Percentiles rank a stretch among this genome's conserved stretches.
Conservation (phyloP, 1,139 yeast genomes). For the Candida mesenterica region DNA sequence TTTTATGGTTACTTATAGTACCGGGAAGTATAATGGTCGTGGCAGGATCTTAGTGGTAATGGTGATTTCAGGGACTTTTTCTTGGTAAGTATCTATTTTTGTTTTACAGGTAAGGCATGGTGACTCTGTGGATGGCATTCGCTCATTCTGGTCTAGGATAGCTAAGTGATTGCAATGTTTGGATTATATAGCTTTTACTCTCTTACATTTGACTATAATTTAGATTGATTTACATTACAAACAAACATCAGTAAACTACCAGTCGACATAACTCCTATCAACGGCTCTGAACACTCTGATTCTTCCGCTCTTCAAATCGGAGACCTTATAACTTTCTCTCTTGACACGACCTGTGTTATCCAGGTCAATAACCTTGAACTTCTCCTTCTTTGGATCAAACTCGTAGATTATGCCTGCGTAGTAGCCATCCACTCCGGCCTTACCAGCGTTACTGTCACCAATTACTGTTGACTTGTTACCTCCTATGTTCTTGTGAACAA, state of each 20-base stretch:
- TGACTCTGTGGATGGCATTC: slow-evolving; percentile 9
- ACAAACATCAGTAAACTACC: slow-evolving; percentile 31
- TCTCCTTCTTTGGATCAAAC: slow-evolving; percentile 72
- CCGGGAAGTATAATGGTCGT: slow-evolving; percentile 1
- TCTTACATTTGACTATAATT: neutral
- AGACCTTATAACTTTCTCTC: slow-evolving; percentile 62
- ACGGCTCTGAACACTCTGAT: slow-evolving; percentile 72
- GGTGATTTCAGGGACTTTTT: neutral
- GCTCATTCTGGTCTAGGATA: slow-evolving; percentile 17
- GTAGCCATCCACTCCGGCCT: slow-evolving; percentile 13
- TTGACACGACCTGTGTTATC: slow-evolving; percentile 53
- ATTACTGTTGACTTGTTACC: slow-evolving; percentile 37
- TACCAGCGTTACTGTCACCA: slow-evolving; percentile 29
- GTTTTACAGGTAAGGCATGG: neutral
- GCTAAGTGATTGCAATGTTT: slow-evolving; percentile 9
- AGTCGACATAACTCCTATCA: slow-evolving; percentile 60
- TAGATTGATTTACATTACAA: neutral
- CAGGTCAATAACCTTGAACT: slow-evolving; percentile 71
- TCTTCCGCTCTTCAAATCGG: slow-evolving; percentile 77
- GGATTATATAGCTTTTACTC: neutral
- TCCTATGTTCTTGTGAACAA: slow-evolving; percentile 60
- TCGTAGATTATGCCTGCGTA: slow-evolving; percentile 52
- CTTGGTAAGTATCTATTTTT: neutral
- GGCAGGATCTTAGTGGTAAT: slow-evolving; percentile 3
- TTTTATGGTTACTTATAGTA: too few relatives aligned